Evolutionary conservation across 805 yeast genomes (phyloP).

Genomic region (Saccharomycopsis selenospora): DNA sequence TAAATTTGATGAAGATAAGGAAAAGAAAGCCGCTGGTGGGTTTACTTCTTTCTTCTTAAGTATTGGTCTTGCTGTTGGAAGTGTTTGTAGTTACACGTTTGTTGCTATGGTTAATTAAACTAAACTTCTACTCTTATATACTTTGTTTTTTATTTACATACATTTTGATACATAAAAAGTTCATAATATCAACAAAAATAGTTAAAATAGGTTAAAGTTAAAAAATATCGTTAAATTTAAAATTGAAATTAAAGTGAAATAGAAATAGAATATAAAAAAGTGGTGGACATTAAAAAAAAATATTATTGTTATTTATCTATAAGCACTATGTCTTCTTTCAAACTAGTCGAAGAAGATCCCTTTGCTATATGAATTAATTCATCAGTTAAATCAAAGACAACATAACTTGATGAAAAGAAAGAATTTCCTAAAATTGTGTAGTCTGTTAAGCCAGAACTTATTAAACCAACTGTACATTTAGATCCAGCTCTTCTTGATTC

Average conservation of each 20-base stretch:
- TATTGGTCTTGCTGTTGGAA: conserved; percentile 72
- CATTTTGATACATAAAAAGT: no score
- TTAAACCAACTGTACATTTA: not conserved
- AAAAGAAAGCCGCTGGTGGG: conserved; percentile 91
- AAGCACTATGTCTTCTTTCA: not conserved
- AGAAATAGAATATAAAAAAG: no score
- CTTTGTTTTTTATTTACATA: no score
- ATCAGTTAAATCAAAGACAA: not conserved
- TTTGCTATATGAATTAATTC: not conserved
- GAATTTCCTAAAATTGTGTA: not conserved
- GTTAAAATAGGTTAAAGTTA: no score
- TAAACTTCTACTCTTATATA: no score
- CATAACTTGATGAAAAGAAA: not conserved
- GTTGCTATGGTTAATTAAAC: conserved; percentile 30
- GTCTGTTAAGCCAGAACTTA: not conserved
- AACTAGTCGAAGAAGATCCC: not conserved
- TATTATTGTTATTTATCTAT: not conserved
- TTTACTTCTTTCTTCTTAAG: conserved; percentile 77
- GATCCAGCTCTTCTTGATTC: not conserved
- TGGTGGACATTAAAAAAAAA: no score
- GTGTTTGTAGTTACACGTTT: conserved; percentile 63
- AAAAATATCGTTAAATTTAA: no score
- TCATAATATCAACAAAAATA: no score
- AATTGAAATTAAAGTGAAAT: no score
- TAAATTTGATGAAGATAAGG: conserved; percentile 51